A percentile compares a stretch with the other conserved stretches of the same genome.
These are phyloP conservation scores for Ophiobolus disseminans DNA, from an alignment of 2,329 filamentous ascomycete genomes.

Conservation along the genomic window DNA sequence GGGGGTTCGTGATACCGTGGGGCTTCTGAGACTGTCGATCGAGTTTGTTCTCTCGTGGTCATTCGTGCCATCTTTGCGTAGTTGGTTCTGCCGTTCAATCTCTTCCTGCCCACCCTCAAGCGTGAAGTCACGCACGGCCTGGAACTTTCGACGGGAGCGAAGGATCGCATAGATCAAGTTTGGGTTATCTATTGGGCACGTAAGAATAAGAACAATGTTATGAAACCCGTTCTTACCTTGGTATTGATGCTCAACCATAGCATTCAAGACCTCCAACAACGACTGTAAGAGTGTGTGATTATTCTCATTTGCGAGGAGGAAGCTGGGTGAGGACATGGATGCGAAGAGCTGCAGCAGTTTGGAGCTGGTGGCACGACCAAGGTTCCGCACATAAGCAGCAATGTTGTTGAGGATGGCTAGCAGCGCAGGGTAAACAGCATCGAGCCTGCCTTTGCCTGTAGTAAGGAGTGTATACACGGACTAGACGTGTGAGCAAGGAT, in stretches of 20 bases:
- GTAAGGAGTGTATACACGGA: conserved; percentile 93
- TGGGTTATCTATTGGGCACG: conserved; percentile 69
- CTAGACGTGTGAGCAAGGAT: conserved; percentile 53
- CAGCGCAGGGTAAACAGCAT: conserved; percentile 89
- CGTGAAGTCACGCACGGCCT: conserved; percentile 84
- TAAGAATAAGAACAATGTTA: neutral
- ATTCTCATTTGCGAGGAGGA: conserved; percentile 87
- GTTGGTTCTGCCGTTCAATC: conserved; percentile 78
- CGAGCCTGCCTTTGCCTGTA: conserved; percentile 85
- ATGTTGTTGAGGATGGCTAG: conserved; percentile 94
- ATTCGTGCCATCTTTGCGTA: conserved; percentile 65
- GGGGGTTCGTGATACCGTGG: conserved; percentile 63
- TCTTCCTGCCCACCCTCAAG: conserved; percentile 92
- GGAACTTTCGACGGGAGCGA: conserved; percentile 81
- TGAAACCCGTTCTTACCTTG: conserved; percentile 61
- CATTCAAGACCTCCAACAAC: conserved; percentile 86
- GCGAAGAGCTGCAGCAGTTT: conserved; percentile 87
- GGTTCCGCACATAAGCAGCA: conserved; percentile 78
- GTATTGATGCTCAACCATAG: conserved; percentile 89
- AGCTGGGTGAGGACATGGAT: conserved; percentile 92
- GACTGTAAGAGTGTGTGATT: conserved; percentile 85
- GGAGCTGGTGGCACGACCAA: conserved; percentile 76
- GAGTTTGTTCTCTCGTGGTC: conserved; percentile 63
- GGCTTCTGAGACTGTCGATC: conserved; percentile 71
- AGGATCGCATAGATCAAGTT: conserved; percentile 81